Base-by-base conservation (phyloP, 2,329 filamentous ascomycete species). In the Capronia americana region DNA sequence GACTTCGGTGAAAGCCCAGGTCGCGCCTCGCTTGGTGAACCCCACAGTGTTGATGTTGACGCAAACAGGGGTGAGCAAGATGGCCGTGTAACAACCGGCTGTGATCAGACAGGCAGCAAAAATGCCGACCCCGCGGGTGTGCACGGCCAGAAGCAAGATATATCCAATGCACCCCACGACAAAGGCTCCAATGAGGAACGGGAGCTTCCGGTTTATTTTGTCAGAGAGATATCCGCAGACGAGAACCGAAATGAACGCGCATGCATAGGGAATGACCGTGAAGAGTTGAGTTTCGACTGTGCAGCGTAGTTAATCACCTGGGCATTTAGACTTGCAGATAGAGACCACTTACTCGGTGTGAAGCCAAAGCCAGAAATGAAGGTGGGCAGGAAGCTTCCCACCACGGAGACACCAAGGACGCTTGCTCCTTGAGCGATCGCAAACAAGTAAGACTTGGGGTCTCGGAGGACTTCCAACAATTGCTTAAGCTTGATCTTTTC, bases 251-350 rank as follows among this genome's bases (percentile, higher is more conserved):
- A 54, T n/a, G 24, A 54, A 54, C 4, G 51, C 51, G 28, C 20
- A 54, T 7, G 51, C 51, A 30, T 54, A 54, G 10, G 51, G 51
- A 54, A 54, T 54, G 10, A 54, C 26, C 6, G 51, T 12, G 51
- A 54, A 54, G 23, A 54, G 26, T 17, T 54, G 51, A 11, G 51
- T 54, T 46, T 20, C 14, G 14, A 46, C 41, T 46, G n/a, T 17
- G 34, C 1, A 14, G 17, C 41, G 4, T 46, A 12, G 41, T 14
- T 2, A 14, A 46, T 14, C 41, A 46, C 6, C n/a, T 12, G 11
- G n/a, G 12, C 34, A 46, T 17, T 46, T 46, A 12, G 14, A 17
- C 14, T 46, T 14, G 41, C 17, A 46, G 41, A n/a, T n/a, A 30
- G 28, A 30, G 28, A 30, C 41, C 12, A 44, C 41, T 20, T 20